Percentiles rank a stretch among this genome's conserved stretches.
Evolutionary conservation across 2,329 filamentous ascomycete genomes (phyloP).

Genomic region (Bipolaris bicolor): DNA sequence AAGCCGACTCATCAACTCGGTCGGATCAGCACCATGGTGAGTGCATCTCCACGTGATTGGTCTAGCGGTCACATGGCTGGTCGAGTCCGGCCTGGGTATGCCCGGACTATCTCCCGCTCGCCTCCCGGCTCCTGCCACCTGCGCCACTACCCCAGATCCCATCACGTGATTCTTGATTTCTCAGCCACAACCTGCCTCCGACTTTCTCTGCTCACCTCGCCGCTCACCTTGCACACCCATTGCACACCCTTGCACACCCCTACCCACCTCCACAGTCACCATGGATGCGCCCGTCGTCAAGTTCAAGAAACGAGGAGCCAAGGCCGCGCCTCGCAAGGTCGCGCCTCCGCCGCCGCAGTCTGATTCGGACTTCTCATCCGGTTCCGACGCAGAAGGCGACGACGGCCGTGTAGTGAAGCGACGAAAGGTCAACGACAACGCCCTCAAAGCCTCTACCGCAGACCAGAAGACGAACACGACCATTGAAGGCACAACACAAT

Average conservation of each 20-base stretch:
- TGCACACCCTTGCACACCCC: neutral
- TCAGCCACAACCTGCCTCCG: slow-evolving; percentile 35
- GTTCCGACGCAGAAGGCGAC: slow-evolving; percentile 72
- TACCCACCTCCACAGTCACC: slow-evolving; percentile 25
- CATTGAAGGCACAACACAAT: slow-evolving; percentile 57
- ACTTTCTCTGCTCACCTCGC: slow-evolving; percentile 24
- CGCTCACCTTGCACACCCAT: neutral
- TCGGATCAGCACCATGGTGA: no score
- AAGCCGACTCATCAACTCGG: no score
- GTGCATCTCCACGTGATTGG: no score
- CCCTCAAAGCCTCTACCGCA: slow-evolving; percentile 68
- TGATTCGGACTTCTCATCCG: slow-evolving; percentile 66
- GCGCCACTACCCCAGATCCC: slow-evolving; percentile 21
- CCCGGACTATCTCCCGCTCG: neutral
- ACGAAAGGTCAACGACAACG: slow-evolving; percentile 70
- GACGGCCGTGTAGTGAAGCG: slow-evolving; percentile 77
- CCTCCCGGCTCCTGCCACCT: neutral
- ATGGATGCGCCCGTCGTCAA: slow-evolving; percentile 63
- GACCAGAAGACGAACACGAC: slow-evolving; percentile 55
- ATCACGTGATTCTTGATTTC: slow-evolving; percentile 23
- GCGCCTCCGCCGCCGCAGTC: slow-evolving; percentile 73
- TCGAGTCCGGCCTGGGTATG: neutral
- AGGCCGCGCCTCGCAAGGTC: slow-evolving; percentile 80
- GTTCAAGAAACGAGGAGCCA: slow-evolving; percentile 86
- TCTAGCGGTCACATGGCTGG: no score